These are phyloP conservation scores for Suillus clintonianus DNA, from an alignment of 768 basidiomycete species.

Conservation along the genomic window DNA sequence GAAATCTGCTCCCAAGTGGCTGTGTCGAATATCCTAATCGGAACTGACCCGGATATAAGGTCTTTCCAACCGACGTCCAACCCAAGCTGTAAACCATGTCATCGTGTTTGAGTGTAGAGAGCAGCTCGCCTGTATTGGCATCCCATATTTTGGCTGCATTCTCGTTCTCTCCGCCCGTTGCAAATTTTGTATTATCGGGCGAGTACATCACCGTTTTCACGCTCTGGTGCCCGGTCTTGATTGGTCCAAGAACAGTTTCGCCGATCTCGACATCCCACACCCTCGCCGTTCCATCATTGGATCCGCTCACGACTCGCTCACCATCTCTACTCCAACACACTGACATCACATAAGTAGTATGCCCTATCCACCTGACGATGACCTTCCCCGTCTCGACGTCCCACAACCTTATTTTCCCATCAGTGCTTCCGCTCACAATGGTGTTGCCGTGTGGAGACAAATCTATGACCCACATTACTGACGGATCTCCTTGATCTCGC, in stretches of 20 bases:
- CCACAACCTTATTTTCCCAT: too few relatives aligned
- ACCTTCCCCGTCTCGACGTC: too few relatives aligned
- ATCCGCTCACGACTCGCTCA: background rate
- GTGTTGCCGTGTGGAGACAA: too few relatives aligned
- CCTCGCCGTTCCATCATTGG: background rate
- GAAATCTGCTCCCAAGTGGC: too few relatives aligned
- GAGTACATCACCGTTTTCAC: background rate
- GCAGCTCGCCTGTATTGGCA: background rate
- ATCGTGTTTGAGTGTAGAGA: background rate
- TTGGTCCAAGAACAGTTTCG: background rate
- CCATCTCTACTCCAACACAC: background rate
- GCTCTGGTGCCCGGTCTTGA: background rate
- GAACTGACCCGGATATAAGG: background rate
- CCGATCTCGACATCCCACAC: background rate
- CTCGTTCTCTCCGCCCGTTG: background rate
- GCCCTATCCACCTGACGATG: too few relatives aligned
- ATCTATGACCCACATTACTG: too few relatives aligned
- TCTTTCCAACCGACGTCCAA: background rate
- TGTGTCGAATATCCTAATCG: background rate
- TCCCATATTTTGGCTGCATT: background rate
- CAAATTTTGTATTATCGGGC: background rate
- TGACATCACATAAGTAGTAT: background rate
- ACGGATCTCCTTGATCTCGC: too few relatives aligned
- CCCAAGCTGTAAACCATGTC: background rate
- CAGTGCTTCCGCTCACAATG: too few relatives aligned